Conservation (phyloP, 768 basidiomycete species). For the Boletus insuetus region DNA sequence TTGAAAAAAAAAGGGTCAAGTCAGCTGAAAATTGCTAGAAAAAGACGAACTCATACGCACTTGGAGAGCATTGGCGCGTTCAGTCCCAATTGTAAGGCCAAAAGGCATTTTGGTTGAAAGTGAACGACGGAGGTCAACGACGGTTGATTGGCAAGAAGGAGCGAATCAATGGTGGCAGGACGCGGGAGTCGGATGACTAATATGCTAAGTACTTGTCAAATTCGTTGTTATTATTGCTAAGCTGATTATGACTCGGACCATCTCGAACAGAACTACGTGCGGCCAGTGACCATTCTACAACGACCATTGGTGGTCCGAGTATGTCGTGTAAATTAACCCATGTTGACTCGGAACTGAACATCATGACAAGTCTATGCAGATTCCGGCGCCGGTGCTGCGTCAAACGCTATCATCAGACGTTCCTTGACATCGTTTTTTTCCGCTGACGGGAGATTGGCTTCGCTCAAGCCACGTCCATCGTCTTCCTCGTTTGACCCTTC, state of each 20-base stretch:
- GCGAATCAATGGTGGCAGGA: conserved; percentile 20
- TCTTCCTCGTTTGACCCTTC: not conserved
- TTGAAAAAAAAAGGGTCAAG: conserved; percentile 8
- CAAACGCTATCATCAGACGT: not conserved
- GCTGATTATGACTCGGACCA: not conserved
- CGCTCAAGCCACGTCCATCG: not conserved
- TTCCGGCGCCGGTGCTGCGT: not conserved
- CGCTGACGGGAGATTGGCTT: not conserved
- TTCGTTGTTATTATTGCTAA: conserved; percentile 1
- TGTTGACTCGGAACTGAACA: not conserved
- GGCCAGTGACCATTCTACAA: too few relatives aligned
- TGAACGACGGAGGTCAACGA: conserved; percentile 23
- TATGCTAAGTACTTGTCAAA: conserved; percentile 15
- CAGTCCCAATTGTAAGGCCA: conserved; percentile 75
- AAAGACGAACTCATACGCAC: conserved; percentile 35
- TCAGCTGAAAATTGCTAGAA: conserved; percentile 15
- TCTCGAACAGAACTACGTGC: not conserved
- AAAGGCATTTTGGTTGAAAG: conserved; percentile 52
- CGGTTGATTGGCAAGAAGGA: conserved; percentile 27
- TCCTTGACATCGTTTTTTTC: not conserved
- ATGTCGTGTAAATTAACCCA: not conserved
- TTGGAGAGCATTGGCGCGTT: conserved; percentile 69
- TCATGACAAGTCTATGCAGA: not conserved
- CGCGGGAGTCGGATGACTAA: conserved; percentile 26
- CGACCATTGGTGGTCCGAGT: not conserved